Evolutionary conservation across 257 asterid species (phyloP).

Genomic region (Thymus quinquecostatus): DNA sequence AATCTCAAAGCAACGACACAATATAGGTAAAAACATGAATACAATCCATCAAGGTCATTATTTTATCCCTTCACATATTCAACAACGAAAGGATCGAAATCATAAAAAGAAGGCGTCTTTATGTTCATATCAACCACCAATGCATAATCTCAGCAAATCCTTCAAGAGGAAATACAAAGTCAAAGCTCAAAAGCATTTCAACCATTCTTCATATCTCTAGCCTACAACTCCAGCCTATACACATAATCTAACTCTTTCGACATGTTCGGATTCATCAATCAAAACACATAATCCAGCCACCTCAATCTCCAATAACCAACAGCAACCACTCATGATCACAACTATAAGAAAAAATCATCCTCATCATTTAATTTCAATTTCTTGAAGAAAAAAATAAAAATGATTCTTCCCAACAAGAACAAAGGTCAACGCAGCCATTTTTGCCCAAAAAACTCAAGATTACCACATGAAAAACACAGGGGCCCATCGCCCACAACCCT

Average conservation of each 20-base stretch:
- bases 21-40: neutral
- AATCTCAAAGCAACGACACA: neutral
- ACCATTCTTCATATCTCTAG: neutral
- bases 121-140: neutral
- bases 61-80: too few species aligned
- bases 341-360: too few species aligned
- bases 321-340: too few species aligned
- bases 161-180: neutral
- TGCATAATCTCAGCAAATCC: neutral
- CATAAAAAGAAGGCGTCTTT: neutral
- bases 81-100: too few species aligned
- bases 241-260: neutral
- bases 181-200: neutral
- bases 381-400: too few species aligned
- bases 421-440: slow-evolving; percentile 23
- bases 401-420: neutral
- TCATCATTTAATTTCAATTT: too few species aligned
- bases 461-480: slow-evolving; percentile 9
- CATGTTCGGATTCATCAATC: neutral
- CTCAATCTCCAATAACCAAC: neutral
- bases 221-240: neutral
- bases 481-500: slow-evolving; percentile 20
- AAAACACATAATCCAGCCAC: neutral
- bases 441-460: slow-evolving; percentile 17
- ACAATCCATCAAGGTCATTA: neutral